These are phyloP conservation scores for Trametes pubescens DNA, from an alignment of 1,284 basidiomycete species.

Conservation along the genomic window DNA sequence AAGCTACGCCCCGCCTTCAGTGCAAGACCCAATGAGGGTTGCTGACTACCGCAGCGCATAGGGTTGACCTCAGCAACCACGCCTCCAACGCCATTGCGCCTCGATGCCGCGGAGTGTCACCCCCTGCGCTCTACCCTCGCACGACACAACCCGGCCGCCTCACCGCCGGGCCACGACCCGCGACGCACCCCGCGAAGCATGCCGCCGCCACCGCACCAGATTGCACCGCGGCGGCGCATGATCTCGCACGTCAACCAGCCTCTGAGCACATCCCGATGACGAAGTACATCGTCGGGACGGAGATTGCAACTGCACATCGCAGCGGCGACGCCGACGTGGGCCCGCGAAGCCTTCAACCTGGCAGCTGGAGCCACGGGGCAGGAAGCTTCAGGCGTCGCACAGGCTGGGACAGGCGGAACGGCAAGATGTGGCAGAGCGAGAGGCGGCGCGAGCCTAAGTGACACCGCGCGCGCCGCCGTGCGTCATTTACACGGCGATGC, in stretches of 20 bases:
- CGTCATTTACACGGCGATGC: not conserved
- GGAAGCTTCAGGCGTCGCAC: not conserved
- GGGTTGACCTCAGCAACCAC: no score
- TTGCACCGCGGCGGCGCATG: not conserved
- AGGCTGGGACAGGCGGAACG: no score
- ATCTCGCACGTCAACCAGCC: conserved; percentile 10
- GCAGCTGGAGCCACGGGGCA: not conserved
- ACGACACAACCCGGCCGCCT: not conserved
- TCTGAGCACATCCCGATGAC: not conserved
- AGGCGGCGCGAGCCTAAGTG: conserved; percentile 6
- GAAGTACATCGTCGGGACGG: not conserved
- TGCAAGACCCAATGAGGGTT: no score
- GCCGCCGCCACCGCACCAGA: not conserved
- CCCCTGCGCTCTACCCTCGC: not conserved
- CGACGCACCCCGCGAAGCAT: conserved; percentile 9
- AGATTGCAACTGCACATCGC: not conserved
- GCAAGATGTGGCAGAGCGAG: not conserved
- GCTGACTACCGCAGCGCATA: no score
- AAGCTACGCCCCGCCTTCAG: no score
- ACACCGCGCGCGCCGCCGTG: not conserved
- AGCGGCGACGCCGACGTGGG: not conserved
- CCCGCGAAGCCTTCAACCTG: not conserved
- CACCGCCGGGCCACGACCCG: conserved; percentile 7
- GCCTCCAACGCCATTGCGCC: no score
- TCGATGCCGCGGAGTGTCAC: no score